Percentiles rank a stretch among this genome's conserved stretches.
Conservation (phyloP, 163 green algal genomes). For the Prototheca stagnorum region DNA sequence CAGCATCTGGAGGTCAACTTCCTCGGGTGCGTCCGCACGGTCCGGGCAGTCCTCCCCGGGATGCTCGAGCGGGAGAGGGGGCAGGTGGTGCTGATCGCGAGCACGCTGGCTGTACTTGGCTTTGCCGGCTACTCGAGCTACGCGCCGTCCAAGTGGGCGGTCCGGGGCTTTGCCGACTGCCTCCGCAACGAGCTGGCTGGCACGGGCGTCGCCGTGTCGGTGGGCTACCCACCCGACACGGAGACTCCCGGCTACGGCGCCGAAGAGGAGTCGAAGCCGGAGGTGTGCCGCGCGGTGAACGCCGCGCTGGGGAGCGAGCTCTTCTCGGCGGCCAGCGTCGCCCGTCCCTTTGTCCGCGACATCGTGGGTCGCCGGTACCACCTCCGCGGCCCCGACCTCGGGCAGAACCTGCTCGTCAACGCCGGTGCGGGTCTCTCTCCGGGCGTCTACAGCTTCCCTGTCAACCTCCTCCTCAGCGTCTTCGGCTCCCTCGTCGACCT, state of each 20-base stretch:
- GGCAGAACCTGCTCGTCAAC: conserved; percentile 24
- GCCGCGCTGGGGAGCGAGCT: conserved; percentile 15
- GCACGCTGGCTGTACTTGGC: conserved; percentile 30
- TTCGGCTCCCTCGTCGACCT: conserved; percentile 3
- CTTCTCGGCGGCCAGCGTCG: conserved; percentile 25
- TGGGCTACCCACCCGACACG: conserved; percentile 73
- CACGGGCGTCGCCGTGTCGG: conserved; percentile 47
- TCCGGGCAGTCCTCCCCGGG: conserved; percentile 38
- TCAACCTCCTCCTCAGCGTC: not conserved
- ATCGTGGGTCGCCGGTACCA: conserved; percentile 40
- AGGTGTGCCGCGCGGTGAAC: conserved; percentile 25
- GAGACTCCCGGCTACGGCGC: conserved; percentile 58
- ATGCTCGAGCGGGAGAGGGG: conserved; percentile 53
- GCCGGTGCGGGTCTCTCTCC: conserved; percentile 17
- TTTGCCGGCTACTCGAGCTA: conserved; percentile 61
- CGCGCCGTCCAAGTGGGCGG: conserved; percentile 64
- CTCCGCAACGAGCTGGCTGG: conserved; percentile 65
- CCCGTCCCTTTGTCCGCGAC: conserved; percentile 23
- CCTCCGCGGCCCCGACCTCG: conserved; percentile 38
- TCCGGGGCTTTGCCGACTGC: conserved; percentile 67
- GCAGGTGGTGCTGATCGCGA: conserved; percentile 53
- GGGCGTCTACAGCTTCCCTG: not conserved
- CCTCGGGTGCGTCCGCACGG: conserved; percentile 46
- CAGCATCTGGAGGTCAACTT: conserved; percentile 69
- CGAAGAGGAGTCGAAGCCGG: conserved; percentile 51